Percentiles rank a stretch among this genome's conserved stretches.
Evolutionary conservation across 192 early-diverging fungal genomes (phyloP).

Genomic region (Backusella psychrophila): DNA sequence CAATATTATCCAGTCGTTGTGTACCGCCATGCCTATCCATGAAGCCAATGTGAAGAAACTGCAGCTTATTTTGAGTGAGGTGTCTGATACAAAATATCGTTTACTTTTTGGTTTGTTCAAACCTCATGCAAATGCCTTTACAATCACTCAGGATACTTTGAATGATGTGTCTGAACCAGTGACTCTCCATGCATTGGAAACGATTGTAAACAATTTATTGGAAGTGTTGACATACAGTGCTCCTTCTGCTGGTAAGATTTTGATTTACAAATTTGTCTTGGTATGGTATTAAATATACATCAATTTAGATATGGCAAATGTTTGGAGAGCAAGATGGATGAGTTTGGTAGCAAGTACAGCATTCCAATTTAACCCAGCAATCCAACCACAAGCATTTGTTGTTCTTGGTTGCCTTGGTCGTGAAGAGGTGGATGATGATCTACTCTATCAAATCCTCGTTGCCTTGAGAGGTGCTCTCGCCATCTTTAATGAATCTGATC

Average conservation of each 20-base stretch:
- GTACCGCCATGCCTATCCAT: constrained; percentile 57
- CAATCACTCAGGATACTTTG: constrained; percentile 54
- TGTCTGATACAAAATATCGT: constrained; percentile 79
- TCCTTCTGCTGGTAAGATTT: constrained; percentile 54
- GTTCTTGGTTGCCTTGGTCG: constrained; percentile 83
- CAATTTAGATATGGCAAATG: constrained; percentile 66
- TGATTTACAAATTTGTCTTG: neutral
- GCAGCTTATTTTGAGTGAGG: constrained; percentile 62
- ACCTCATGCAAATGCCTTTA: constrained; percentile 66
- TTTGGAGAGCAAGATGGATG: constrained; percentile 92
- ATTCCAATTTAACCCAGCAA: constrained; percentile 91
- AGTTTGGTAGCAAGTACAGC: constrained; percentile 87
- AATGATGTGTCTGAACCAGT: constrained; percentile 52
- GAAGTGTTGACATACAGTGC: constrained; percentile 68
- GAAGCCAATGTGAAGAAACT: constrained; percentile 57
- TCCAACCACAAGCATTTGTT: constrained; percentile 94
- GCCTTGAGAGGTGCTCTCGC: constrained; percentile 84
- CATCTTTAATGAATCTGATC: constrained; percentile 81
- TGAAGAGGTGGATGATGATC: constrained; percentile 89
- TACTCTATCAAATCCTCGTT: constrained; percentile 91
- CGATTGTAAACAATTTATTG: constrained; percentile 60
- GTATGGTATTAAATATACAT: neutral
- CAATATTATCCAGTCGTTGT: constrained; percentile 86
- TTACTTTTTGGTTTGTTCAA: constrained; percentile 76
- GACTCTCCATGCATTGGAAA: constrained; percentile 47